Evolutionary conservation across 2,329 filamentous ascomycete genomes (phyloP), one percentile per base, ranked within the genome.

Genomic region (Sarocladiaceae sp.): DNA sequence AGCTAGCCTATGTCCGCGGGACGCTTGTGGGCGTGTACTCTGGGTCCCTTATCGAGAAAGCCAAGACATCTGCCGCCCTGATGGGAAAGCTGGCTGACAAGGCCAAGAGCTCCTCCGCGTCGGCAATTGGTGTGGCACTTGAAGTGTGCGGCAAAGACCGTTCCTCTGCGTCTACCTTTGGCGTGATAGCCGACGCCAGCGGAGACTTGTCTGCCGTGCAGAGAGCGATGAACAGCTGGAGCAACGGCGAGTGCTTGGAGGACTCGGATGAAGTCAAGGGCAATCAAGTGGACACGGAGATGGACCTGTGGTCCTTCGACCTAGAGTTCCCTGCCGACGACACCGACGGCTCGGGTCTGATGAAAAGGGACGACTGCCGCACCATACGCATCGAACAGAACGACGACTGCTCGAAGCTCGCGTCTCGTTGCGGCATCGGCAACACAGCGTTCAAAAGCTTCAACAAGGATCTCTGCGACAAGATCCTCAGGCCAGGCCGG

Each of bases 391-490:
- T 55, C 23, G 33, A 53, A 6, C 33, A 52, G 16, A 58, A 58
- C 6, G 60, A 64, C 41, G 53, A 55, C 32, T 65, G 61, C 44
- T 45, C 45, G 35, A 45, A 54, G 9, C 45, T 66, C 7, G 60
- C 63, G 2, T n/a, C 50, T 9, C 47, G 53, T 44, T 66, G 62
- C 47, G 54, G 56, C 10, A 63, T 67, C 29, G 48, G 48, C 20
- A 51, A 54, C 37, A 42, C 45, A 20, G 52, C 50, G 16, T 64
- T 61, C 48, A 50, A 48, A n/a, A 57, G 51, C 16, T 27, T 60
- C 49, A 68, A 69, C 45, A 48, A 45, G 21, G 23, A 51, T 13
- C 46, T 63, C 6, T 64, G 61, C 42, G 49, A 50, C 4, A 52
- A 52, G 2, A 48, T 70, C n/a, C 33, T 29, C 6, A 45, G 51